Percentiles rank a stretch among this genome's conserved stretches.
Evolutionary conservation across 345 rosid species (phyloP).

Genomic region (Hibiscus tridactylites): DNA sequence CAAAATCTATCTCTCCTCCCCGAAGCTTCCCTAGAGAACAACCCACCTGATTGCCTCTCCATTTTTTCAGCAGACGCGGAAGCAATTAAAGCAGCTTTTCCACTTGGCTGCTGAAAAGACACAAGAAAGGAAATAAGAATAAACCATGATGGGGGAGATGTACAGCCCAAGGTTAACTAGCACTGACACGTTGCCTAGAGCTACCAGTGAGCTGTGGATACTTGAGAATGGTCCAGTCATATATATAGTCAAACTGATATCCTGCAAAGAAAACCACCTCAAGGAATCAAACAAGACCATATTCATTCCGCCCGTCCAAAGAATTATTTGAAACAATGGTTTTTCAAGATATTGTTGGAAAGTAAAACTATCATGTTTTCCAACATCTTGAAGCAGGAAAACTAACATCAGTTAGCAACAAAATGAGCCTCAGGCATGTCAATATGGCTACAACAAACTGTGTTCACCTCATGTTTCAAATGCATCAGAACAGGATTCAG

Average conservation of each 20-base stretch:
- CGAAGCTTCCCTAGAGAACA: slow-evolving; percentile 11
- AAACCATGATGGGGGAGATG: not conserved
- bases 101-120: slow-evolving; percentile 18
- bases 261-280: slow-evolving; percentile 24
- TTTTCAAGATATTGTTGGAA: not conserved
- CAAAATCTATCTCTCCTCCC: slow-evolving; percentile 1
- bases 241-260: slow-evolving; percentile 47
- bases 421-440: not conserved
- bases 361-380: not conserved
- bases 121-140: slow-evolving; percentile 1
- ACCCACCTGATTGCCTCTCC: slow-evolving; percentile 33
- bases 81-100: slow-evolving; percentile 20
- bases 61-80: slow-evolving; percentile 28
- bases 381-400: slow-evolving; percentile 5
- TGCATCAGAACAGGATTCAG: not conserved
- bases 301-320: not conserved
- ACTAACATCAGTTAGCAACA: not conserved
- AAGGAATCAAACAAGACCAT: not conserved
- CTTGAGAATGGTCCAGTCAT: slow-evolving; percentile 56
- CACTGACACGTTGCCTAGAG: slow-evolving; percentile 37
- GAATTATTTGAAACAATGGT: not conserved
- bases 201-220: slow-evolving; percentile 42
- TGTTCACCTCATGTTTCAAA: not conserved
- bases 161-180: not conserved
- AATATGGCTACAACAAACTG: not conserved